Evolutionary conservation across 2,329 filamentous ascomycete species (phyloP).

Genomic region (Arthroderma sp.): DNA sequence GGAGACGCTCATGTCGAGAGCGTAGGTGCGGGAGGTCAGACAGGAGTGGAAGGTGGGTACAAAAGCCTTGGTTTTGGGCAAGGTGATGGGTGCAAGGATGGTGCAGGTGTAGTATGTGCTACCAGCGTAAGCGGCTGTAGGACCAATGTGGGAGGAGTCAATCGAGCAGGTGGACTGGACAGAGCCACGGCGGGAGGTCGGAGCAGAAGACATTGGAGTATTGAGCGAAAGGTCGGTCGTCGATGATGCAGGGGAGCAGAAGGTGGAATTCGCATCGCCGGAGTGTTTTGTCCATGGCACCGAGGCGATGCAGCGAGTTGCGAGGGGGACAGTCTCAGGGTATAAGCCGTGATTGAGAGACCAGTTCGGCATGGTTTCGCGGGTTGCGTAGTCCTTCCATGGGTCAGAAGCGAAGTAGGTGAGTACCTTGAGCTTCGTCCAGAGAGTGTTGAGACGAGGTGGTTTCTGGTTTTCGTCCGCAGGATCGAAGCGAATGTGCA

Average conservation of each 20-base stretch:
- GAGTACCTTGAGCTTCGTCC: conserved; percentile 44
- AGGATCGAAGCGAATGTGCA: conserved; percentile 52
- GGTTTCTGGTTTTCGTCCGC: conserved; percentile 37
- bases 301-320: conserved; percentile 45
- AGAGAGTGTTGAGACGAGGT: conserved; percentile 42
- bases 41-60: conserved; percentile 60
- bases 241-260: conserved; percentile 32
- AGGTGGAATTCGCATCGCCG: conserved; percentile 21
- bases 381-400: conserved; percentile 39
- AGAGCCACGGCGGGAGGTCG: conserved; percentile 20
- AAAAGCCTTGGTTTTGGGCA: conserved; percentile 48
- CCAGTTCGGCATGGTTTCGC: conserved; percentile 30
- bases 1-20: conserved; percentile 47
- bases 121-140: conserved; percentile 35
- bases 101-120: conserved; percentile 48
- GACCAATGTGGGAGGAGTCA: conserved; percentile 22
- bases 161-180: conserved; percentile 20
- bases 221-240: conserved; percentile 17
- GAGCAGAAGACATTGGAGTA: conserved; percentile 17
- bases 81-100: conserved; percentile 51
- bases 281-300: conserved; percentile 45
- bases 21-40: conserved; percentile 52
- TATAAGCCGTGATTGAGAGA: conserved; percentile 41
- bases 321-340: conserved; percentile 41
- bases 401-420: conserved; percentile 47